phyloP scores from a whole-genome alignment of 345 rosid genomes.

The Eucalyptus virginea region DNA sequence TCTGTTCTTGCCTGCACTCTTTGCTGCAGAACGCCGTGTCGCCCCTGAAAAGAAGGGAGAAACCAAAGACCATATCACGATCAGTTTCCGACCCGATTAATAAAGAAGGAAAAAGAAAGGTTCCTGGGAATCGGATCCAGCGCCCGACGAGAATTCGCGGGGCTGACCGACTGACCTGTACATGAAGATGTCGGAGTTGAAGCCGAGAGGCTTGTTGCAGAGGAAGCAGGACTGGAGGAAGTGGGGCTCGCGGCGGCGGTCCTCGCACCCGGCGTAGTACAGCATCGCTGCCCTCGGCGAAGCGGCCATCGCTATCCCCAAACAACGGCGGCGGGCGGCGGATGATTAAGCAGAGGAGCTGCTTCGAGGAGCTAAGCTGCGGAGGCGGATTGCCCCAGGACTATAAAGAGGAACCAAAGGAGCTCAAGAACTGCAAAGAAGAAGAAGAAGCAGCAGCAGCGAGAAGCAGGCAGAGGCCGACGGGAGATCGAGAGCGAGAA shows the following conservation, averaged over 20 bases:
- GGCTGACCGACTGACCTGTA: no score
- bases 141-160: no score
- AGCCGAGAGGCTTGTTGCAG: no score
- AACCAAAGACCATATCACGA: no score
- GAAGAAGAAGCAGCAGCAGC: background rate
- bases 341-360: background rate
- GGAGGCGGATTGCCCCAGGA: background rate
- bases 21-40: conserved; percentile 65
- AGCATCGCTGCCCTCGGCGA: background rate
- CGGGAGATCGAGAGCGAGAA: background rate
- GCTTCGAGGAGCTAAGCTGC: background rate
- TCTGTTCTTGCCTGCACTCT: conserved; percentile 78
- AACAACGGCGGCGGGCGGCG: background rate
- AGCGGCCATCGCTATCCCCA: background rate
- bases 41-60: no score
- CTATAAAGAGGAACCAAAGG: background rate
- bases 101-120: no score
- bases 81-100: no score
- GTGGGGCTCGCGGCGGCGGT: conserved; percentile 14
- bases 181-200: no score
- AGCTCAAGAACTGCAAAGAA: background rate
- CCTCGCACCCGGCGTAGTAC: conserved; percentile 12
- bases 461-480: background rate
- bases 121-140: no score
- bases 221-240: no score